Evolutionary conservation across 2,329 filamentous ascomycete genomes (phyloP).

Genomic region (Fusarium verrucosum): DNA sequence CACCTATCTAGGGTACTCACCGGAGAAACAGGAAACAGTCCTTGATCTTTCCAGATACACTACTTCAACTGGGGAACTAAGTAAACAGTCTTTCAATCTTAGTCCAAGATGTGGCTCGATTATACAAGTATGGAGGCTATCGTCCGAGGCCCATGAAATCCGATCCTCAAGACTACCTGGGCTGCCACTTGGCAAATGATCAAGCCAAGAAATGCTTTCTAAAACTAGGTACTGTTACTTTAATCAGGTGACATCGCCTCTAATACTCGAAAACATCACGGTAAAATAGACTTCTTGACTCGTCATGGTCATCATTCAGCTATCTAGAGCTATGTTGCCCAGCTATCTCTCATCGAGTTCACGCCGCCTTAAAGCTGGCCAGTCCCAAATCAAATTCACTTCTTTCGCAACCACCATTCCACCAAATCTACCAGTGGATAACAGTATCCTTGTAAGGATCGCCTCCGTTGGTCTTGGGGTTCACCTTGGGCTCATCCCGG

Average conservation of each 20-base stretch:
- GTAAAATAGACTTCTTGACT: background rate
- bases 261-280: background rate
- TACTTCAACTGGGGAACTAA: too few species aligned
- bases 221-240: too few species aligned
- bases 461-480: background rate
- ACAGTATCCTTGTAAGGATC: slow-evolving; percentile 3
- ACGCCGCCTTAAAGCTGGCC: background rate
- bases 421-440: slow-evolving; percentile 20
- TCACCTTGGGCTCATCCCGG: background rate
- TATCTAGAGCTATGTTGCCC: background rate
- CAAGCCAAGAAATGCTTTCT: too few species aligned
- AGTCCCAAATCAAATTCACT: background rate
- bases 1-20: too few species aligned
- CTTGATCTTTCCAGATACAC: background rate
- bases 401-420: background rate
- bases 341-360: background rate
- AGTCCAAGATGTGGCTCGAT: too few species aligned
- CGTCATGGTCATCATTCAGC: background rate
- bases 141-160: too few species aligned
- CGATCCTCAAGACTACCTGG: too few species aligned
- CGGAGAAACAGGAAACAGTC: background rate
- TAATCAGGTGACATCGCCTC: background rate
- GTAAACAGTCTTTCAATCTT: too few species aligned
- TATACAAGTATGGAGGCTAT: too few species aligned
- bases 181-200: too few species aligned